These are phyloP conservation scores for Mortierella sp. DNA, from an alignment of 371 early-diverging fungal genomes.

Conservation along the genomic window DNA sequence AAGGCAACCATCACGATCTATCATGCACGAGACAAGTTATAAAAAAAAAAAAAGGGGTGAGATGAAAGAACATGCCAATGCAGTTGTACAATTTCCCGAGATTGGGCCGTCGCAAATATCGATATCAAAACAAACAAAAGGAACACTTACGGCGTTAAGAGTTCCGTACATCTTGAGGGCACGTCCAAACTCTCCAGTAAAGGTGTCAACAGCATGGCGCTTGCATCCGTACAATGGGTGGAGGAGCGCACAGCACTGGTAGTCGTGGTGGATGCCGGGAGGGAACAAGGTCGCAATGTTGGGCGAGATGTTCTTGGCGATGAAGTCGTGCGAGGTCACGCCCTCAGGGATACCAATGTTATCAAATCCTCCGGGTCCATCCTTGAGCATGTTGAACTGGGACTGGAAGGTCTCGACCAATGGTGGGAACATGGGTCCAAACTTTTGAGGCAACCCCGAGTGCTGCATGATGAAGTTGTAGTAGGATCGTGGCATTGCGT, in stretches of 20 bases:
- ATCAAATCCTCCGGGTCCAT: constrained; percentile 51
- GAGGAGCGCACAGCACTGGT: constrained; percentile 78
- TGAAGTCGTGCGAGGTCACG: constrained; percentile 63
- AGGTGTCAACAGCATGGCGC: constrained; percentile 58
- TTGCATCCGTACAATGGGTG: constrained; percentile 78
- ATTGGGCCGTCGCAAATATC: not conserved
- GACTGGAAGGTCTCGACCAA: constrained; percentile 58
- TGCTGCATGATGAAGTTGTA: constrained; percentile 77
- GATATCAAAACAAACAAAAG: not conserved
- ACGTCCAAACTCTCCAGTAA: constrained; percentile 64
- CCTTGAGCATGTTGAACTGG: constrained; percentile 55
- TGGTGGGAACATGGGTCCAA: constrained; percentile 69
- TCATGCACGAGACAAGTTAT: not conserved
- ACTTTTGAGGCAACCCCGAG: constrained; percentile 68
- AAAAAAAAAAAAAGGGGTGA: not conserved
- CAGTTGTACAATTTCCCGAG: not conserved
- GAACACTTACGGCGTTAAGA: constrained; percentile 72
- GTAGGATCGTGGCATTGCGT: constrained; percentile 75
- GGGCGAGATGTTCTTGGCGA: constrained; percentile 67
- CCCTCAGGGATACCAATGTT: constrained; percentile 63
- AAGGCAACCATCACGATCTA: constrained; percentile 55
- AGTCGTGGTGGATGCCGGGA: constrained; percentile 70
- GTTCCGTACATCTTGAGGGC: constrained; percentile 80
- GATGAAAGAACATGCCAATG: not conserved
- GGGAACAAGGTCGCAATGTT: constrained; percentile 68